Conservation (phyloP, 192 early-diverging fungal species). For the Coemansia sp. region DNA sequence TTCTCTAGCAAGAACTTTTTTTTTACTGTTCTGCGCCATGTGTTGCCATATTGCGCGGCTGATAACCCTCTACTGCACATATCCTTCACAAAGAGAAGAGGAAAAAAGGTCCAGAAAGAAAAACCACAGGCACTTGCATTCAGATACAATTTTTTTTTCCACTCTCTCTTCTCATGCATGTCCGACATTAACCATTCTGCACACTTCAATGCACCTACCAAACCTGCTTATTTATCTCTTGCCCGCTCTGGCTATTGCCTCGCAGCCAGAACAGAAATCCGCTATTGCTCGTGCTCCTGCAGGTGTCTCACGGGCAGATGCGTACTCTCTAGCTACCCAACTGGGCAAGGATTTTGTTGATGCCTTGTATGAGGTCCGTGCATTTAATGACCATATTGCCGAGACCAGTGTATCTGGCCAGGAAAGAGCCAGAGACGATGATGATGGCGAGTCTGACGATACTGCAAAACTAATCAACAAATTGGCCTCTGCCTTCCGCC, state of each 20-base stretch:
- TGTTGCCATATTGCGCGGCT: neutral
- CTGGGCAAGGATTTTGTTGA: conserved; percentile 37
- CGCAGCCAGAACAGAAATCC: neutral
- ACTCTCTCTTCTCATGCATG: neutral
- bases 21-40: neutral
- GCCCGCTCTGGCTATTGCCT: neutral
- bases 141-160: neutral
- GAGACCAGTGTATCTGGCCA: neutral
- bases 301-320: conserved; percentile 19
- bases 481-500: conserved; percentile 26
- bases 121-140: neutral
- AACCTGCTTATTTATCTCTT: neutral
- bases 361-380: conserved; percentile 30
- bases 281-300: neutral
- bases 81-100: neutral
- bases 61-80: neutral
- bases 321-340: conserved; percentile 15
- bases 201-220: neutral
- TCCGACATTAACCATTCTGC: neutral
- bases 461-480: conserved; percentile 40
- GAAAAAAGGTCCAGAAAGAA: neutral
- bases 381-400: conserved; percentile 14
- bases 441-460: conserved; percentile 35
- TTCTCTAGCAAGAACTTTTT: neutral
- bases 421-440: conserved; percentile 29